Evolutionary conservation across 768 basidiomycete species (phyloP).

Genomic region (Tephrocybe sp.): DNA sequence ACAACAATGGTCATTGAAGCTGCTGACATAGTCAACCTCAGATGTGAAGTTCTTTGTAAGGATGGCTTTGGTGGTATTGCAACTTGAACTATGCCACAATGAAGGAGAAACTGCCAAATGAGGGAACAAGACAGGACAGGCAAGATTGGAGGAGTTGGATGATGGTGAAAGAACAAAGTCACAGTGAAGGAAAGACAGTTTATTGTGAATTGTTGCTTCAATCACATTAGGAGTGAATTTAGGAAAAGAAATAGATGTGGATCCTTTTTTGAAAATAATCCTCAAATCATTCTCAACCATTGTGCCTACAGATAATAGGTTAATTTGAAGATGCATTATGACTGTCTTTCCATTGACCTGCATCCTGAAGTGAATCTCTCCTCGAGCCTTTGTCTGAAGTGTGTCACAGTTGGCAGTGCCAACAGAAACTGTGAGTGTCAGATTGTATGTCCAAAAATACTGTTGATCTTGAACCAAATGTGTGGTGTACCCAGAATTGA

Average conservation of each 20-base stretch:
- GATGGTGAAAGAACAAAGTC: background rate
- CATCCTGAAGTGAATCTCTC: conserved; percentile 13
- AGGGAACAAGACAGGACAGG: background rate
- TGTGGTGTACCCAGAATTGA: conserved; percentile 24
- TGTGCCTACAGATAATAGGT: conserved; percentile 23
- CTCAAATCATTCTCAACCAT: conserved; percentile 17
- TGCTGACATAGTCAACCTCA: background rate
- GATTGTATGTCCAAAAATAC: conserved; percentile 18
- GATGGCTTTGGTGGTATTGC: background rate
- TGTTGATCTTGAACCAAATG: conserved; percentile 18
- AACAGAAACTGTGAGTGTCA: background rate
- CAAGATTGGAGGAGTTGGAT: background rate
- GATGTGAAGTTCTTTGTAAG: background rate
- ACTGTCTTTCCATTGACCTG: conserved; percentile 1
- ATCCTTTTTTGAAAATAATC: too few species aligned
- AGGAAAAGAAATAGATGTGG: too few species aligned
- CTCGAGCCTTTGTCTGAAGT: conserved; percentile 8
- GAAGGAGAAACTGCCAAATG: background rate
- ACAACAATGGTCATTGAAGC: background rate
- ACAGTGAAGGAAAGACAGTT: background rate
- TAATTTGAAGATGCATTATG: conserved; percentile 21
- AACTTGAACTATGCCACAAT: background rate
- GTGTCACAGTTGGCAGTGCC: conserved; percentile 21
- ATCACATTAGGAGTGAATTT: background rate
- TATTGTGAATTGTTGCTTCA: background rate